Evolutionary conservation across 371 early-diverging fungal genomes (phyloP).

Genomic region (Massospora cicadina): DNA sequence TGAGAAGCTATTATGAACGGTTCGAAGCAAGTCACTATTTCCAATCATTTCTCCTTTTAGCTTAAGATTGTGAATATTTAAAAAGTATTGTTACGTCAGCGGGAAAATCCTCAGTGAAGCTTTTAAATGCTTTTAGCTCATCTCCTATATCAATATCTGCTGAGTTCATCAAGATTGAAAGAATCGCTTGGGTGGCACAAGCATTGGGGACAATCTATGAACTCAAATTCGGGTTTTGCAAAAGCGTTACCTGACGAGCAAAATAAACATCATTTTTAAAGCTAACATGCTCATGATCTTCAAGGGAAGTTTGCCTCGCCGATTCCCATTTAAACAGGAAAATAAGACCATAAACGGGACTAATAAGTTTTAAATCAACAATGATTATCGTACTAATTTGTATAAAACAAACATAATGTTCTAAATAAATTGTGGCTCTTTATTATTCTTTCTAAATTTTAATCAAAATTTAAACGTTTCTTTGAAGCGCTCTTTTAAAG

Average conservation of each 20-base stretch:
- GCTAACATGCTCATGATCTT: slow-evolving; percentile 19
- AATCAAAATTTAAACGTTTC: no score
- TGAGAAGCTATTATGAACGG: slow-evolving; percentile 73
- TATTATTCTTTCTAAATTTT: no score
- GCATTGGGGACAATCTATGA: slow-evolving; percentile 62
- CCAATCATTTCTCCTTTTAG: slow-evolving; percentile 66
- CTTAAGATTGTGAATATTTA: slow-evolving; percentile 18
- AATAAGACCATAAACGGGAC: slow-evolving; percentile 66
- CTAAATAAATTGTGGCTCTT: no score
- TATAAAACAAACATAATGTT: no score
- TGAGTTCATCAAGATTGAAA: slow-evolving; percentile 66
- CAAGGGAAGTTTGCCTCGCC: slow-evolving; percentile 17
- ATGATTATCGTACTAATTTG: no score
- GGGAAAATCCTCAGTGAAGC: slow-evolving; percentile 55
- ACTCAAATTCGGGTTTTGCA: background rate
- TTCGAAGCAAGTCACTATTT: slow-evolving; percentile 59
- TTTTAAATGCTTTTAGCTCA: slow-evolving; percentile 51
- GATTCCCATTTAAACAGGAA: slow-evolving; percentile 79
- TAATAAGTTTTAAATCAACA: no score
- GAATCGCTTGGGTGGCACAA: slow-evolving; percentile 87
- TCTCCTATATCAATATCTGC: slow-evolving; percentile 47
- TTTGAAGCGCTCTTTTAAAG: no score
- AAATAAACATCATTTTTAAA: slow-evolving; percentile 43
- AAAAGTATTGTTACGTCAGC: slow-evolving; percentile 36
- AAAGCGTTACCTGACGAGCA: slow-evolving; percentile 36